phyloP scores from a whole-genome alignment of 495 filamentous ascomycete species.

The Xylaria bambusicola region DNA sequence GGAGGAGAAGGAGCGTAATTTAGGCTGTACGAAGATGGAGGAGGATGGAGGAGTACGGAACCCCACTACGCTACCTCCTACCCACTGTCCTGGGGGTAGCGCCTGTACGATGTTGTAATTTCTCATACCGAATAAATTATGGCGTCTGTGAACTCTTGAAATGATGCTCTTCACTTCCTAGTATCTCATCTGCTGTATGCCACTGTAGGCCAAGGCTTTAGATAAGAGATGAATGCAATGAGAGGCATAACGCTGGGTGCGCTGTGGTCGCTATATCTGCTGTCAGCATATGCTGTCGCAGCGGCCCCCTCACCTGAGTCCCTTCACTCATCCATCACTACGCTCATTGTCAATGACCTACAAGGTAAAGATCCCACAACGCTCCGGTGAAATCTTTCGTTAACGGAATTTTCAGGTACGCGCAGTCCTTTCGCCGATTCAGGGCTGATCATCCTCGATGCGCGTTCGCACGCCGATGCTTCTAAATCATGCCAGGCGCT shows the following conservation, averaged over 20 bases:
- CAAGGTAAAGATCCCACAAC: conserved; percentile 32
- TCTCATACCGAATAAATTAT: too few relatives aligned
- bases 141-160: too few relatives aligned
- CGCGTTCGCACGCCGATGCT: conserved; percentile 30
- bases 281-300: conserved; percentile 22
- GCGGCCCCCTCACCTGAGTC: conserved; percentile 36
- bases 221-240: conserved; percentile 7
- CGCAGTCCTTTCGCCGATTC: conserved; percentile 40
- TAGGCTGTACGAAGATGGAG: too few relatives aligned
- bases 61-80: too few relatives aligned
- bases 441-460: conserved; percentile 42
- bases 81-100: too few relatives aligned
- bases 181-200: too few relatives aligned
- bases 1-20: too few relatives aligned
- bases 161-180: too few relatives aligned
- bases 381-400: background rate
- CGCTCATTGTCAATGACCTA: conserved; percentile 44
- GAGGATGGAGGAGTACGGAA: too few relatives aligned
- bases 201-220: too few relatives aligned
- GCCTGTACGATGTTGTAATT: too few relatives aligned
- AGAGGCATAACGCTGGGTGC: background rate
- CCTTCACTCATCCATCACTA: conserved; percentile 40
- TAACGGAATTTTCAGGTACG: conserved; percentile 31
- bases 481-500: conserved; percentile 34
- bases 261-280: background rate